These are phyloP conservation scores for Xanthoconium separans DNA, from an alignment of 1,284 basidiomycete genomes.

Conservation along the genomic window DNA sequence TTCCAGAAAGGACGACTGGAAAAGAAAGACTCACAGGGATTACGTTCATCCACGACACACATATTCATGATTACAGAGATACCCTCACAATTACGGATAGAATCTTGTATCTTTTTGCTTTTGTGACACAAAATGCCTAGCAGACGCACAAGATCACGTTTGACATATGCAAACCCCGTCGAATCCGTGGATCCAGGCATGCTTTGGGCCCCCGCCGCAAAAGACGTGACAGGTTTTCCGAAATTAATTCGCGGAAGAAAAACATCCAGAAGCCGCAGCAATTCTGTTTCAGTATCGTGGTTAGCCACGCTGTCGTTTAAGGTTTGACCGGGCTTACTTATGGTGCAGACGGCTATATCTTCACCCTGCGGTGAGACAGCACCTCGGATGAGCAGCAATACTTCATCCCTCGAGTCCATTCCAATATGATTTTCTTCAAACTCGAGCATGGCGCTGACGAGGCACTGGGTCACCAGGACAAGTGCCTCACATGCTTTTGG, in stretches of 20 bases:
- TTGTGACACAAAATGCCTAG: conserved; percentile 72
- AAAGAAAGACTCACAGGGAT: conserved; percentile 69
- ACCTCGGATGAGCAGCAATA: conserved; percentile 45
- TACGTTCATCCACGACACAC: conserved; percentile 86
- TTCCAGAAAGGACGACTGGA: neutral
- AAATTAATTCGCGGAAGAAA: conserved; percentile 81
- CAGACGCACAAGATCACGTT: conserved; percentile 80
- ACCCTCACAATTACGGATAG: conserved; percentile 66
- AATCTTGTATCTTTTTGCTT: conserved; percentile 67
- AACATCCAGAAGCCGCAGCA: conserved; percentile 64
- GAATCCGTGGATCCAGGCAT: conserved; percentile 32
- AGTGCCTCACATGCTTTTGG: conserved; percentile 79
- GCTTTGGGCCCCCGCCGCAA: conserved; percentile 16
- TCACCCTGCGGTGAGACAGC: conserved; percentile 38
- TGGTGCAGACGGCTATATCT: conserved; percentile 54
- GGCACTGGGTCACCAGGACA: conserved; percentile 75
- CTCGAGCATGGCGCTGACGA: conserved; percentile 61
- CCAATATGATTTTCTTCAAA: conserved; percentile 20
- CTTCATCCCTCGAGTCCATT: conserved; percentile 18
- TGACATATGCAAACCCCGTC: conserved; percentile 76
- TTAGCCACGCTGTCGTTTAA: conserved; percentile 4
- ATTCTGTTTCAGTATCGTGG: conserved; percentile 42
- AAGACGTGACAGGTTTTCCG: conserved; percentile 50
- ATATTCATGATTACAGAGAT: conserved; percentile 80
- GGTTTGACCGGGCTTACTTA: conserved; percentile 47